Base-by-base conservation (phyloP, 306 rosid species). In the Cicer arietinum region DNA sequence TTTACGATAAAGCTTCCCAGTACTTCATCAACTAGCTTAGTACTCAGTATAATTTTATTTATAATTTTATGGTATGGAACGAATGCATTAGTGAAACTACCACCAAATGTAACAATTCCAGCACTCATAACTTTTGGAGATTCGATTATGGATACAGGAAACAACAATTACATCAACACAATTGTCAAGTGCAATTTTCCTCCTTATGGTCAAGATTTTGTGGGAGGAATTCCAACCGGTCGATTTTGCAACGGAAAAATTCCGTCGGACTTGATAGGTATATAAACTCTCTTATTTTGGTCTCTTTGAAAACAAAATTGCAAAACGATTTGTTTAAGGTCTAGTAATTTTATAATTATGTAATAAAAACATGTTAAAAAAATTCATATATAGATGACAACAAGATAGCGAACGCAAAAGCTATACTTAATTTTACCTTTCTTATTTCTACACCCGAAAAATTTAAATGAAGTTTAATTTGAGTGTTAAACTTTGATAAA, bases 111-210 rank as follows among this genome's bases (percentile, higher is more conserved):
- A 57, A 12, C 82, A 7, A 6, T 89, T 53, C 97, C 98, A 0
- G 98, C 95, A 0, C 57, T 90, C 5, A 71, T 90, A 2, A 88
- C 69, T 6, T 90, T 90, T 6, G 98, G 98, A 37, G 98, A 93
- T 25, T 93, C 98, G 0, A 90, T 93, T 35, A 69, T 93, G 58
- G 98, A 93, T 69, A 86, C 98, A 0, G 98, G 98, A 53, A 93
- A 85, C 70, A 93, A 93, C 86, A 30, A 86, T 65, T 3, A 59
- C 18, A 39, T 84, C 6, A 44, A 74, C 44, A 81, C 88, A 8
- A 18, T 77, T 0, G 83, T 74, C 0, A 84, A 84, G 69, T 58
- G 83, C 58, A 22, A 84, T 25, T 84, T 84, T 60, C 76, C 83
- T 78, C 88, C 88, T 39, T 84, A 84, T 6, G 88, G 88, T 1